Evolutionary conservation across 768 basidiomycete genomes (phyloP).

Genomic region (Crepidotus variabilis): DNA sequence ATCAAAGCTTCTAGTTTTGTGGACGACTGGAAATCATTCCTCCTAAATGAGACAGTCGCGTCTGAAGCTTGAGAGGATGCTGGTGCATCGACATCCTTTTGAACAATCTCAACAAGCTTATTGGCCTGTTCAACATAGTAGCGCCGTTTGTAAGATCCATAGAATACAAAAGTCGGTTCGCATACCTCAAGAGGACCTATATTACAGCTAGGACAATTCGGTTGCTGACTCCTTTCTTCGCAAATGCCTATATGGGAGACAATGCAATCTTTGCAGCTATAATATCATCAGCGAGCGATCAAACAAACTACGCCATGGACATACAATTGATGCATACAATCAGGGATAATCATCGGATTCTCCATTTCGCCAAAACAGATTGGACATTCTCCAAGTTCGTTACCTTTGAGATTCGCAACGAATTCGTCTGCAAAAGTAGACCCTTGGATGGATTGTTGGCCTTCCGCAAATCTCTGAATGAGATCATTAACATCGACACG

Average conservation of each 20-base stretch:
- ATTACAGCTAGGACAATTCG: slow-evolving; percentile 78
- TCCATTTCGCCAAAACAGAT: slow-evolving; percentile 82
- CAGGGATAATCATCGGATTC: slow-evolving; percentile 61
- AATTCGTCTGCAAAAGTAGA: slow-evolving; percentile 61
- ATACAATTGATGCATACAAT: slow-evolving; percentile 77
- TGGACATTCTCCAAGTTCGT: slow-evolving; percentile 61
- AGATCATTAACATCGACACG: slow-evolving; percentile 55
- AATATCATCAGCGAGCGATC: not conserved
- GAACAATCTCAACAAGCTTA: slow-evolving; percentile 63
- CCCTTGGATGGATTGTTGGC: slow-evolving; percentile 27
- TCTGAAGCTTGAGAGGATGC: slow-evolving; percentile 31
- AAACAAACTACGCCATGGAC: slow-evolving; percentile 13
- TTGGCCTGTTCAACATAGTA: slow-evolving; percentile 34
- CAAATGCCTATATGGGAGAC: slow-evolving; percentile 66
- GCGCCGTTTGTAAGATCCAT: not conserved
- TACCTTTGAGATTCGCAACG: slow-evolving; percentile 58
- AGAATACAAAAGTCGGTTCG: not conserved
- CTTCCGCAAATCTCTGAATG: slow-evolving; percentile 47
- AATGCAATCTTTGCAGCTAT: slow-evolving; percentile 87
- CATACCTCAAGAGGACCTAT: slow-evolving; percentile 61
- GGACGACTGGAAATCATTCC: slow-evolving; percentile 84
- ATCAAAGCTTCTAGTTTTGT: slow-evolving; percentile 89
- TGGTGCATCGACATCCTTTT: slow-evolving; percentile 22
- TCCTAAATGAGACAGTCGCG: slow-evolving; percentile 54
- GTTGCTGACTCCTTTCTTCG: slow-evolving; percentile 65